phyloP scores from a whole-genome alignment of 768 basidiomycete species.

The Fibroporia radiculosa region DNA sequence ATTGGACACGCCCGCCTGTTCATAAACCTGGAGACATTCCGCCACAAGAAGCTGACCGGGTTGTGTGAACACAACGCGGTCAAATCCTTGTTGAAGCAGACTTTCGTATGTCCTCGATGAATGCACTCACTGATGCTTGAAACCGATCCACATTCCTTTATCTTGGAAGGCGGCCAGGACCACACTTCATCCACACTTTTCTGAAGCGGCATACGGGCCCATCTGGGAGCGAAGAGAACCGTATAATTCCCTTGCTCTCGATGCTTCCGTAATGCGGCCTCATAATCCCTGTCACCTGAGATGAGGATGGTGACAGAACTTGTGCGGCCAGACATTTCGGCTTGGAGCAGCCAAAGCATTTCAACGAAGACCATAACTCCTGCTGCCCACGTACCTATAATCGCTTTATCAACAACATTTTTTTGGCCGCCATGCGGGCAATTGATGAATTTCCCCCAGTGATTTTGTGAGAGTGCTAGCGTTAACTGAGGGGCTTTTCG shows the following conservation, averaged over 20 bases:
- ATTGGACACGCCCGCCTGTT: not conserved
- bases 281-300: constrained; percentile 60
- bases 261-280: constrained; percentile 39
- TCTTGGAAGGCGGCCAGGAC: not conserved
- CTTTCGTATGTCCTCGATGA: no score
- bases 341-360: no score
- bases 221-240: constrained; percentile 23
- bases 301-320: no score
- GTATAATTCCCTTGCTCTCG: constrained; percentile 9
- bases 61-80: constrained; percentile 15
- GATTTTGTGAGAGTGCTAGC: no score
- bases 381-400: constrained; percentile 37
- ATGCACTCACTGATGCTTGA: no score
- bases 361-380: no score
- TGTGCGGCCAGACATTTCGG: no score
- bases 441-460: no score
- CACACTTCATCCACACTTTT: not conserved
- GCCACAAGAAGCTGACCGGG: constrained; percentile 16
- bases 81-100: constrained; percentile 10
- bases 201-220: not conserved
- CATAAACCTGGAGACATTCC: constrained; percentile 6
- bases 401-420: constrained; percentile 41
- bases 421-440: constrained; percentile 22
- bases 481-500: no score
- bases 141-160: no score